Evolutionary conservation across 2,329 filamentous ascomycete species (phyloP).

Genomic region (Diaporthe citriasiana): DNA sequence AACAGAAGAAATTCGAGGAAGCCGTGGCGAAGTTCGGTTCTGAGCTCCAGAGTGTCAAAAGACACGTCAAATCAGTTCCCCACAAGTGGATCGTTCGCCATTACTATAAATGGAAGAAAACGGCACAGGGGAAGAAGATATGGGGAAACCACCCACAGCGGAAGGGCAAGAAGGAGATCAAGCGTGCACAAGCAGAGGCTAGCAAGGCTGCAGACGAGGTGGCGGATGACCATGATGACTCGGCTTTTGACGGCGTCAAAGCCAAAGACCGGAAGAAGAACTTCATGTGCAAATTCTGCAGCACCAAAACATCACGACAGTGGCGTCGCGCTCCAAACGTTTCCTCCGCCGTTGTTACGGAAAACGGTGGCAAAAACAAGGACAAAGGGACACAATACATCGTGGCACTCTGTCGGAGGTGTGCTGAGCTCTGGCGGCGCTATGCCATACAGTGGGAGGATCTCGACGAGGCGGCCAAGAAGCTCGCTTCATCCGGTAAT

Average conservation of each 20-base stretch:
- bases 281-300: slow-evolving; percentile 96
- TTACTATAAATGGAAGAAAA: slow-evolving; percentile 99
- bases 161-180: slow-evolving; percentile 90
- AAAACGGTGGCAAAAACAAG: slow-evolving; percentile 76
- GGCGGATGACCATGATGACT: slow-evolving; percentile 93
- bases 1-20: slow-evolving; percentile 93
- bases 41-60: slow-evolving; percentile 85
- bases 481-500: slow-evolving; percentile 83
- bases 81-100: slow-evolving; percentile 88
- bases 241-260: slow-evolving; percentile 93
- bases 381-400: slow-evolving; percentile 83
- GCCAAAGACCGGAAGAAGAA: slow-evolving; percentile 82
- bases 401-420: slow-evolving; percentile 88
- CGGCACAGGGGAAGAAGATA: slow-evolving; percentile 84
- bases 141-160: slow-evolving; percentile 92
- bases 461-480: slow-evolving; percentile 90
- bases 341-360: slow-evolving; percentile 77
- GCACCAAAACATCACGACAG: slow-evolving; percentile 82
- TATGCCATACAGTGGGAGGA: slow-evolving; percentile 98
- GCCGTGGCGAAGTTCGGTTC: slow-evolving; percentile 91
- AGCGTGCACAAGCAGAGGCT: slow-evolving; percentile 77
- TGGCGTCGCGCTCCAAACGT: slow-evolving; percentile 92
- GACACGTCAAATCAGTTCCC: slow-evolving; percentile 86
- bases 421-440: slow-evolving; percentile 93
- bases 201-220: slow-evolving; percentile 91